Base-by-base conservation (phyloP, 129 eudicot species). In the Pittosporum tobira region DNA sequence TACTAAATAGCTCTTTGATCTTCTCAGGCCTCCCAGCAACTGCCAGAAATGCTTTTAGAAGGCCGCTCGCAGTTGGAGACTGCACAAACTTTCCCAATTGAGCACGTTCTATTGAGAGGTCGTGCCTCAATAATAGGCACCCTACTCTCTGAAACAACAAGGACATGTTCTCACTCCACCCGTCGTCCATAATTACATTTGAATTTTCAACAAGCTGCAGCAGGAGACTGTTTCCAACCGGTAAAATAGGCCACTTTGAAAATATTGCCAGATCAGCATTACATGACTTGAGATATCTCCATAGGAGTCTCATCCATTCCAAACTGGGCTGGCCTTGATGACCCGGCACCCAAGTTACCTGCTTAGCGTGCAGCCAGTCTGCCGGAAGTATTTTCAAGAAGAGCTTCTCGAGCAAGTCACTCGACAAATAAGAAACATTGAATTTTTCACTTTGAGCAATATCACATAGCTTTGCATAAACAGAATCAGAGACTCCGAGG, bases 141-240 rank as follows among this genome's bases (percentile, higher is more conserved):
- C 99, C 99, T 14, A 75, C 75, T 68, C 72, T 84, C 61, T 78
- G 74, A 76, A 93, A 73, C 76, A 93, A 62, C 1, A 88, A 73
- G 12, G 86, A 81, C 78, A 93, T 76, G 79, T 93, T 93, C 72
- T 93, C 99, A 77, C 96, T 93, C 99, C 96, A 93, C 22, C 99
- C 99, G 48, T 84, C 91, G 61, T 93, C 88, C 77, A 78, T 79
- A 60, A 93, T 81, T 57, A 93, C 85, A 71, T 76, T 67, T 14
- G 99, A 93, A 64, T 84, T 87, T 69, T 81, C 78, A 49, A 81
- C 84, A 61, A 93, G 90, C 66, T 75, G 94, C 79, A 83, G 37
- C 31, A 93, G 88, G 77, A 65, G 52, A 74, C 71, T 64, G 46
- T 70, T 71, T 79, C 85, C 96, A 45, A 93, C 99, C 0, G 99